These are phyloP conservation scores for Debaryomyces tyrocola DNA, from an alignment of 805 yeast species.

Conservation along the genomic window DNA sequence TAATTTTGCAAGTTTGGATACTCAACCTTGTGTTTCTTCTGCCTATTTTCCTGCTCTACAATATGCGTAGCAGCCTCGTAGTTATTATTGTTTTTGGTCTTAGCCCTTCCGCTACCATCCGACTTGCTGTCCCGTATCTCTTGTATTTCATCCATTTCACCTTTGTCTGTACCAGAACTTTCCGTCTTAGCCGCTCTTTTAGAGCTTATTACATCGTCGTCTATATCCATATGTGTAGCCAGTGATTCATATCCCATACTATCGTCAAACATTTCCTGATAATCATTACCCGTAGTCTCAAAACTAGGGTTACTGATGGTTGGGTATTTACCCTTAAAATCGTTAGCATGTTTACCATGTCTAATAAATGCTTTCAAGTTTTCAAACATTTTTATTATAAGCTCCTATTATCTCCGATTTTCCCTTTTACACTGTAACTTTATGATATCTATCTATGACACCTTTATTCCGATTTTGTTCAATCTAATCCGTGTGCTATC, in stretches of 20 bases:
- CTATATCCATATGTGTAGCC: background rate
- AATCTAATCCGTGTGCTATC: no score
- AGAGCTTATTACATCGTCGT: background rate
- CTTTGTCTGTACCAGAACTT: background rate
- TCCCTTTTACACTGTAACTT: no score
- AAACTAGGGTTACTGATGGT: background rate
- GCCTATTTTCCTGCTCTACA: constrained; percentile 35
- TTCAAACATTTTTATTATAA: constrained; percentile 28
- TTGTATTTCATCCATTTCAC: background rate
- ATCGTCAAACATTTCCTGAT: no score
- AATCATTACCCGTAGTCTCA: background rate
- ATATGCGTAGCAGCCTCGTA: constrained; percentile 28
- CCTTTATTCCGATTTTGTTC: no score
- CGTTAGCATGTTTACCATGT: constrained; percentile 61
- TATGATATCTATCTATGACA: no score
- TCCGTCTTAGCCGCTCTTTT: background rate
- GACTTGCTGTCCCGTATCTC: background rate
- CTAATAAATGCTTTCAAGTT: constrained; percentile 61
- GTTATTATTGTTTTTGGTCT: background rate
- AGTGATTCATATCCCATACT: background rate
- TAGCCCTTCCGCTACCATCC: background rate
- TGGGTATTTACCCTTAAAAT: constrained; percentile 16
- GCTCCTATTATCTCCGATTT: no score
- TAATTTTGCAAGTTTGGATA: constrained; percentile 44
- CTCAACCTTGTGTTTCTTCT: constrained; percentile 18